A percentile compares a stretch with the other conserved stretches of the same genome.
These are phyloP conservation scores for Gnomoniopsis sp. DNA, from an alignment of 2,329 filamentous ascomycete species.

Conservation along the genomic window DNA sequence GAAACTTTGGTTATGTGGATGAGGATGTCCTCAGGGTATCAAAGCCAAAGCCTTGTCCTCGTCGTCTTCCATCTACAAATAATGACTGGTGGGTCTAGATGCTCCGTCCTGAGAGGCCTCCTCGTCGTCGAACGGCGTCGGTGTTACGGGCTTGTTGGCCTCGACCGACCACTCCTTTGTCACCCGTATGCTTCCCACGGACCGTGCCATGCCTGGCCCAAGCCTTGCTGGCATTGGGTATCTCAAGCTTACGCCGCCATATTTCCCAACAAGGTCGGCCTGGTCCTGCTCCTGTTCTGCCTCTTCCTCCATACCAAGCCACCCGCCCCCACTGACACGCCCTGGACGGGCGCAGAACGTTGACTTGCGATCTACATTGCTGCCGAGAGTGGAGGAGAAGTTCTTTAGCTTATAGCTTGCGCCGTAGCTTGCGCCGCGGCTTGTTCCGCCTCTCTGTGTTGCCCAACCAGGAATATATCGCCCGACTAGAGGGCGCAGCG, in stretches of 20 bases:
- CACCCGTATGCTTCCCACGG: neutral
- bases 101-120: no score
- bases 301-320: neutral
- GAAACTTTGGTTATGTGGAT: no score
- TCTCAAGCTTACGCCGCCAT: neutral
- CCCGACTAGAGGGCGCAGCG: constrained; percentile 12
- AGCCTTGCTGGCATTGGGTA: neutral
- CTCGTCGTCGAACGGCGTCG: neutral
- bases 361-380: neutral
- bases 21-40: no score
- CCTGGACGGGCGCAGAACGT: neutral
- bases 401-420: neutral
- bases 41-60: no score
- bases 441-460: neutral
- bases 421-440: neutral
- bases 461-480: constrained; percentile 8
- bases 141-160: neutral
- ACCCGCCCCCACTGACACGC: neutral
- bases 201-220: neutral
- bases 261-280: neutral
- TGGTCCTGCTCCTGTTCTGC: neutral
- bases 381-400: neutral
- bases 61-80: no score
- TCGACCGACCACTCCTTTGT: neutral
- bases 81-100: no score